Base-by-base conservation (phyloP, 768 basidiomycete species). In the Paxillus rubicundulus region DNA sequence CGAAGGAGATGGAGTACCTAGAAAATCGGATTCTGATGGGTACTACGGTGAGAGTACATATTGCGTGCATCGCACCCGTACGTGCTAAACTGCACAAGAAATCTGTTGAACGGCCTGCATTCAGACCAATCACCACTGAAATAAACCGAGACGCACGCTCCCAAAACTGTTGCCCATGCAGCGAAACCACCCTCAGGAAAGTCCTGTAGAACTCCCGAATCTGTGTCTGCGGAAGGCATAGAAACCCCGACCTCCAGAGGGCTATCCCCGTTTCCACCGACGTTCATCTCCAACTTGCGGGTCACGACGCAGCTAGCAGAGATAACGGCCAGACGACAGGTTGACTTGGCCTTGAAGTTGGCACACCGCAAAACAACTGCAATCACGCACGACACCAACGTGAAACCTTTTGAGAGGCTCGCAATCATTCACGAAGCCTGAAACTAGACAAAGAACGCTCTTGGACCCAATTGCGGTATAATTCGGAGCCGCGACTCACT, bases 1-100 rank as follows among this genome's bases (percentile, higher is more conserved):
- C 75, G 27, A 73, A 77, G 3, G 73, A 69, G 28, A 69, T 64
- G 9, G 69, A 57, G 43, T 74, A 73, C 41, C 75, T 74, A 38
- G 42, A 53, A 0, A 17, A 45, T 38, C 18, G 14, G 9, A 9
- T 17, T 13, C 8, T 9, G 2, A 33, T 33, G 12, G 14, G 33
- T 33, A 10, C 13, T 8, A 36, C 12, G 14, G 3, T 27, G 5
- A 28, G 12, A 17, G 39, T 12, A 36, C 10, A 14, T 10, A 17
- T 16, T 14, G 18, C 16, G 18, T 12, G 14, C 53, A 17, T 30
- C 64, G 61, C 28, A 74, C 66, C 73, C 73, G 27, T 67, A 74
- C 1, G 68, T 69, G 53, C 73, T 64, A 44, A 74, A 72, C 50
- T 75, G 74, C 9, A 73, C 54, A 8, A 75, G 61, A 56, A 74